A percentile compares a stretch with the other conserved stretches of the same genome.
phyloP scores from a whole-genome alignment of 257 asterid genomes.

The Nicotiana tomentosiformis region DNA sequence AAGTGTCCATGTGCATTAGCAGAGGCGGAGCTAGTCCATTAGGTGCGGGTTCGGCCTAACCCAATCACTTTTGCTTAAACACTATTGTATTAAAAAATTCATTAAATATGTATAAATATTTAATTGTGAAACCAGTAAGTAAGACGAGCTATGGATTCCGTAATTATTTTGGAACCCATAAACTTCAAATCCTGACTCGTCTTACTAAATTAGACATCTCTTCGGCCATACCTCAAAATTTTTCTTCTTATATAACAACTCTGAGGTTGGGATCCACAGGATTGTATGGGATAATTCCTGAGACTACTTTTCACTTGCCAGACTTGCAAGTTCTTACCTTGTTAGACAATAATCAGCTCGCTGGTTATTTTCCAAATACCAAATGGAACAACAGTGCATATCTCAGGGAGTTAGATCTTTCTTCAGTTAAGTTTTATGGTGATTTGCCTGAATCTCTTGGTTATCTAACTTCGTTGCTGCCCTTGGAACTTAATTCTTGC shows the following conservation, averaged over 20 bases:
- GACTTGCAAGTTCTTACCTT: neutral
- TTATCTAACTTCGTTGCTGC: neutral
- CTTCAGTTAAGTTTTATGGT: neutral
- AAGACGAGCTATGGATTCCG: too few relatives aligned
- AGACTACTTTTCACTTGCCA: neutral
- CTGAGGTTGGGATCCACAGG: neutral
- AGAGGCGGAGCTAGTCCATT: too few relatives aligned
- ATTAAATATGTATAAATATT: too few relatives aligned
- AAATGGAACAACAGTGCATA: neutral
- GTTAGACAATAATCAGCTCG: neutral
- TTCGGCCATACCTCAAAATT: conserved; percentile 2
- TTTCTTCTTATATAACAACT: conserved; percentile 2
- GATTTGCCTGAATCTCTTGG: neutral
- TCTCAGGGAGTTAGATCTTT: neutral
- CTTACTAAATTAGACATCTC: neutral
- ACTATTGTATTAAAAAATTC: too few relatives aligned
- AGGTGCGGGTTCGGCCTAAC: too few relatives aligned
- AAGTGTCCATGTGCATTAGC: too few relatives aligned
- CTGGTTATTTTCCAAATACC: conserved; percentile 3
- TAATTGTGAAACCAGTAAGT: too few relatives aligned
- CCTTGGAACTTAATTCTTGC: neutral
- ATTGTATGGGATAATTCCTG: neutral
- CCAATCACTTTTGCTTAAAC: too few relatives aligned
- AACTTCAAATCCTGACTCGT: neutral
- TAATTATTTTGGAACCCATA: too few relatives aligned